phyloP scores from a whole-genome alignment of 352 stramenopile genomes.

The Phytopythium helicoides region DNA sequence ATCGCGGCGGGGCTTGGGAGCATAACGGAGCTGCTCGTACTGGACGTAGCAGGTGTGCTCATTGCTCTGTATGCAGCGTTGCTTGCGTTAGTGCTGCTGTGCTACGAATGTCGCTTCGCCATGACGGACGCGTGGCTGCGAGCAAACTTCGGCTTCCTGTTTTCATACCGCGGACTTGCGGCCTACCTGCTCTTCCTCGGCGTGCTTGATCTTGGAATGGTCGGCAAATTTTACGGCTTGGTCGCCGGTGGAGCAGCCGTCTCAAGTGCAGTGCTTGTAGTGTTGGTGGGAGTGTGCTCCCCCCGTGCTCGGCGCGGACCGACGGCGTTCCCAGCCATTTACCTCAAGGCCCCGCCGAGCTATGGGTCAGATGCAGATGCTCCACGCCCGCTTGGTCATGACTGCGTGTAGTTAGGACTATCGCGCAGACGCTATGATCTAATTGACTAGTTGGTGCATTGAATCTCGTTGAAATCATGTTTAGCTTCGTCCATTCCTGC shows the following conservation, averaged over 20 bases:
- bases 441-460: no score
- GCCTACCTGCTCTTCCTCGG: slow-evolving; percentile 57
- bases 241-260: slow-evolving; percentile 33
- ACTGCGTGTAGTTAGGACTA: slow-evolving; percentile 1
- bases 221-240: slow-evolving; percentile 31
- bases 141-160: slow-evolving; percentile 62
- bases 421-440: no score
- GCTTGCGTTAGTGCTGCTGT: slow-evolving; percentile 44
- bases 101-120: slow-evolving; percentile 51
- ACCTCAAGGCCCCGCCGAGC: slow-evolving; percentile 11
- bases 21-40: slow-evolving; percentile 32
- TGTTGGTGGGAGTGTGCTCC: slow-evolving; percentile 28
- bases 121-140: slow-evolving; percentile 43
- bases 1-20: slow-evolving; percentile 38
- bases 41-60: slow-evolving; percentile 39
- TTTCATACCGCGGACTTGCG: slow-evolving; percentile 47
- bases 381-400: neutral
- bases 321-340: slow-evolving; percentile 12
- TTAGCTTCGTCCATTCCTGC: no score
- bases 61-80: slow-evolving; percentile 50
- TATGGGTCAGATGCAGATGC: slow-evolving; percentile 19
- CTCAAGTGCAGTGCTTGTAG: slow-evolving; percentile 37
- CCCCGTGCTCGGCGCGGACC: slow-evolving; percentile 16
- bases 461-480: neutral
- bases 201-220: slow-evolving; percentile 57